Evolutionary conservation across 192 early-diverging fungal genomes (phyloP), one percentile per base, ranked within the genome.

Genomic region (Spinellus fusiger): DNA sequence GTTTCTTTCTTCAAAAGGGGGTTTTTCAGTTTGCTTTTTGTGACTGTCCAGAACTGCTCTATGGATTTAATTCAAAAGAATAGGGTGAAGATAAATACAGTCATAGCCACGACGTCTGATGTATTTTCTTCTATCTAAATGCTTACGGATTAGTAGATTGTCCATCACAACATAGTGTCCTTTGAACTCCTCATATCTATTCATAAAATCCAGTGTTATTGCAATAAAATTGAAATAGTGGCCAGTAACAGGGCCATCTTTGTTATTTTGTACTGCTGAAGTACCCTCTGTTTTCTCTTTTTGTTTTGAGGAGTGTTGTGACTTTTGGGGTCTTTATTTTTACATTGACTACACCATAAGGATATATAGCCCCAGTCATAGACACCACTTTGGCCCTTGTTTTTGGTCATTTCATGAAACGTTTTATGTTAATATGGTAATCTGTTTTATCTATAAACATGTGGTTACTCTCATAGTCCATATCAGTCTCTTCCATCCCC

Each of bases 361-460:
- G 44, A 27, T 49, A 54, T 23, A 62, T 52, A 23, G 61, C 51
- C 6, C 61, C 50, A 8, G 54, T 22, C 20, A 62, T 54, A 31
- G 50, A 38, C n/a, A 27, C 33, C 9, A 31, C 44, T 26, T 54
- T 37, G 10, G 50, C 23, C n/a, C 33, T 23, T n/a, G 37, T 47
- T 40, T 38, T 40, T 23, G 61, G 61, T 25, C 13, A 15, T 20
- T 15, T 62, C 4, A 52, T 37, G 10, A 44, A 40, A 44, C 50
- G 20, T 28, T 48, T 60, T 28, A 60, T 60, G 15, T 60, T 60
- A 28, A 49, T 60, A 62, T 62, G 4, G 29, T 38, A 62, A 1
- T 33, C 60, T 15, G 60, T 20, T 47, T 62, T 51, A 6, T 62
- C 60, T 25, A 62, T 49, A 18, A 62, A 54, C 0, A 44, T 37